Evolutionary conservation across 192 early-diverging fungal species (phyloP).

Genomic region (Coemansia sp.): DNA sequence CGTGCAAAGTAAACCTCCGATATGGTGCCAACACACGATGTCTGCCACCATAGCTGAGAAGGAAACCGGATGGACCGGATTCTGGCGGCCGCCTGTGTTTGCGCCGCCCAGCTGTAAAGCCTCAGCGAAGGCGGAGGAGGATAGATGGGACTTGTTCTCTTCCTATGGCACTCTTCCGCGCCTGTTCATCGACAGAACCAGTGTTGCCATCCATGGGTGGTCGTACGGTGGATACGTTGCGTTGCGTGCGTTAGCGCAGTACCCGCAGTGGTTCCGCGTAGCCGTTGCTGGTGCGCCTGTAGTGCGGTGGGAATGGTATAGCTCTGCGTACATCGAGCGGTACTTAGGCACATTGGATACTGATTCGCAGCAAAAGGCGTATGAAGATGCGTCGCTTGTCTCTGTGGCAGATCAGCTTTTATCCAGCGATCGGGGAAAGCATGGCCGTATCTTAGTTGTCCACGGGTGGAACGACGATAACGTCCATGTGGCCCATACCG

Average conservation of each 20-base stretch:
- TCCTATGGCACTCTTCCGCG: too few species aligned
- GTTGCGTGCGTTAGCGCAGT: slow-evolving; percentile 62
- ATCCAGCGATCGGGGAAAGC: slow-evolving; percentile 8
- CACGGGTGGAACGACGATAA: slow-evolving; percentile 80
- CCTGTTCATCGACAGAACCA: slow-evolving; percentile 56
- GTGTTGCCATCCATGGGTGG: slow-evolving; percentile 73
- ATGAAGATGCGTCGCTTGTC: not conserved
- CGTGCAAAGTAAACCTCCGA: not conserved
- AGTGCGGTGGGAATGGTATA: slow-evolving; percentile 72
- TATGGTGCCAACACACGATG: slow-evolving; percentile 5
- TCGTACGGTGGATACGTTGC: slow-evolving; percentile 75
- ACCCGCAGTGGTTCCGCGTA: slow-evolving; percentile 62
- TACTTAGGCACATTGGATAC: slow-evolving; percentile 61
- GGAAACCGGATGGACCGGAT: slow-evolving; percentile 16
- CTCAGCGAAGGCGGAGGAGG: not conserved
- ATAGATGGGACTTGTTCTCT: too few species aligned
- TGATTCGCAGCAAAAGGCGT: not conserved
- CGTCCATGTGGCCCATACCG: slow-evolving; percentile 69
- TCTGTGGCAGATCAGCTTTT: not conserved
- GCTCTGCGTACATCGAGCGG: slow-evolving; percentile 72
- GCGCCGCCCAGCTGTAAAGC: slow-evolving; percentile 8
- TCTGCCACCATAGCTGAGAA: not conserved
- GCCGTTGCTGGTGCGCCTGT: slow-evolving; percentile 72
- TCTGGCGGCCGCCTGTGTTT: slow-evolving; percentile 29
- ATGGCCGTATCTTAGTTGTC: slow-evolving; percentile 64